Evolutionary conservation across 352 stramenopile species (phyloP), one percentile per base, ranked within the genome.

Genomic region (Phytophthora megakarya): DNA sequence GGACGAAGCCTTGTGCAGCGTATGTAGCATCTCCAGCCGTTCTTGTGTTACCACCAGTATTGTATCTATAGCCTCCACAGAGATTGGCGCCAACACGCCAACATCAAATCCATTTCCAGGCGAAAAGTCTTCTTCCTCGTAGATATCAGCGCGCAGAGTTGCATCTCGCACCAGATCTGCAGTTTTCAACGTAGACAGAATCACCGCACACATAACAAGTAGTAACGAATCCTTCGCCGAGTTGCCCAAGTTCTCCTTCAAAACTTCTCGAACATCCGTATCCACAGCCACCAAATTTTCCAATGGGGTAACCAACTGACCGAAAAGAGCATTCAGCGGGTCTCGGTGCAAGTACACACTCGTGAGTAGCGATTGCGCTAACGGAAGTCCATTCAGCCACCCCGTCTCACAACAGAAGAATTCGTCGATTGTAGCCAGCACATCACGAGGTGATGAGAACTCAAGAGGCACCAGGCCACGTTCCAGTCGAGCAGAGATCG

Each of bases 81-180:
- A 71, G 42, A 85, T 67, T 8, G 57, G 61, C 18, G 82, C 76
- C 30, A 90, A 53, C 19, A 76, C 52, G 5, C 75, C 74, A 22
- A 89, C 73, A 52, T 92, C 82, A 45, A 94, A 87, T 0, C 75
- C 76, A 16, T 61, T 90, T 46, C 78, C 88, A 0, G 79, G 80
- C 13, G 84, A 89, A 65, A 98, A 98, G 75, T 98, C 93, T 69
- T 98, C 95, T 70, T 98, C 95, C 62, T 98, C 93, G 70, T 98
- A 98, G 67, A 98, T 97, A 73, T 98, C 93, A 16, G 90, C 95
- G 37, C 93, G 90, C 4, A 97, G 63, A 35, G 96, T 84, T 10
- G 91, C 81, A 47, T 87, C 84, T 30, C 92, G 87, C 26, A 97
- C 75, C 37, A 95, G 52, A 37, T 92, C 82, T 8, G 78, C 73